Evolutionary conservation across 2,329 filamentous ascomycete genomes (phyloP), one percentile per base, ranked within the genome.

Genomic region (Fusarium nodosum): DNA sequence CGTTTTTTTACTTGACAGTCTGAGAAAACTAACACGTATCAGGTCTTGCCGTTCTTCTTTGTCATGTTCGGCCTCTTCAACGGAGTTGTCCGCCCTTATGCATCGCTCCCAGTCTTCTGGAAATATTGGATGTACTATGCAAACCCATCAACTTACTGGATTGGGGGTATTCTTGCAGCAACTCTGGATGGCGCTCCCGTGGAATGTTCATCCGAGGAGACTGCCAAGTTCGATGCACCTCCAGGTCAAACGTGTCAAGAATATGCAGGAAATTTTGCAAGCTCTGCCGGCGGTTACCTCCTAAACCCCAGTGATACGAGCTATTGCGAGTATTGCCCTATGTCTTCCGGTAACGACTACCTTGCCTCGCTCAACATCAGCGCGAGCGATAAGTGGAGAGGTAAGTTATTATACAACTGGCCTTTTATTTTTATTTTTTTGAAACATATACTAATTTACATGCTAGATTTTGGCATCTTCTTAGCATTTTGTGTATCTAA

Each of bases 1-100:
- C 0, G 7, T n/a, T 12, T 20, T 24, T 51, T 13, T 10, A 13
- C 36, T 13, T 28, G 13, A 16, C 5, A 9, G 12, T 33, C 5
- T 18, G 4, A 28, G n/a, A n/a, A 13, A 30, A 5, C 24, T 42
- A 89, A 63, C 28, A n/a, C 1, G 7, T 0, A 22, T 16, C 54
- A 84, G 81, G 80, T 90, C 24, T 82, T 93, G 7, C 92, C 92
- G 1, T 93, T 94, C 82, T 93, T 94, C 85, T 92, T 94, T 81
- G 88, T 94, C 77, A 89, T 93, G 82, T 90, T 92, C 74, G 86
- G 85, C 41, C 79, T 93, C 26, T 94, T 94, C 84, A 94, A 93
- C 81, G 92, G 92, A 69, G 88, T 94, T 22, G 86, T 94, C 12
- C 85, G 90, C 4, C 88, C 91, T 0, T 94, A 92, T 77, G 71